These are phyloP conservation scores for Globisporangium splendens DNA, from an alignment of 352 stramenopile species.

Conservation along the genomic window DNA sequence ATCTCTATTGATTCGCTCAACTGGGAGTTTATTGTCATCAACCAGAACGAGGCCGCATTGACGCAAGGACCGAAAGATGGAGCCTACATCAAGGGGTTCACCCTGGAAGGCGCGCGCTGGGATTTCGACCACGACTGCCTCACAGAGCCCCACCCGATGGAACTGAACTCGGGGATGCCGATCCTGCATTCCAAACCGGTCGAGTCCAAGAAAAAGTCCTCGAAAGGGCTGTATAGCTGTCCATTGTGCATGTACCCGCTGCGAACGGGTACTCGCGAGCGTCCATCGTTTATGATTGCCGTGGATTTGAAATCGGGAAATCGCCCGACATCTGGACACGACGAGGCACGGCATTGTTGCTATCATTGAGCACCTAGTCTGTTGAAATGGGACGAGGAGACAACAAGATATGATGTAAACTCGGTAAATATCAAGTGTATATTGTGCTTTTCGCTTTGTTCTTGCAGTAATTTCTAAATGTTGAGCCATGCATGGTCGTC, in stretches of 20 bases:
- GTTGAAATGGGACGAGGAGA: background rate
- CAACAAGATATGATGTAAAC: background rate
- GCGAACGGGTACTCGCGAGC: conserved; percentile 92
- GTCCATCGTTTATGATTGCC: conserved; percentile 93
- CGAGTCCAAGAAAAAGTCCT: conserved; percentile 92
- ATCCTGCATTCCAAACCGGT: conserved; percentile 95
- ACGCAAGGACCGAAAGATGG: conserved; percentile 83
- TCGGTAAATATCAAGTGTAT: too few relatives aligned
- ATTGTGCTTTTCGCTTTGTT: too few relatives aligned
- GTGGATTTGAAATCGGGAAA: conserved; percentile 90
- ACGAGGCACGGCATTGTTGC: conserved; percentile 89
- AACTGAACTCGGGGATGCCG: conserved; percentile 89
- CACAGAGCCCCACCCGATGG: conserved; percentile 89
- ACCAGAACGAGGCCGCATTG: conserved; percentile 83
- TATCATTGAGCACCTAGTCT: conserved; percentile 81
- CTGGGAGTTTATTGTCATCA: conserved; percentile 94
- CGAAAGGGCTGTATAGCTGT: conserved; percentile 92
- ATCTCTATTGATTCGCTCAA: conserved; percentile 94
- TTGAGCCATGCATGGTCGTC: conserved; percentile 52
- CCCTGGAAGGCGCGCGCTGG: conserved; percentile 91
- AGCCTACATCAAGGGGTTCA: conserved; percentile 90
- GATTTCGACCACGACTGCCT: conserved; percentile 90
- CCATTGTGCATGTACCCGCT: conserved; percentile 96
- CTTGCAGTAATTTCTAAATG: conserved; percentile 27
- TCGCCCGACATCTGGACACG: conserved; percentile 92